Percentiles rank a stretch among this genome's conserved stretches.
These are phyloP conservation scores for Fraxinus sp. DNA, from an alignment of 305 asterid genomes.

Conservation along the genomic window DNA sequence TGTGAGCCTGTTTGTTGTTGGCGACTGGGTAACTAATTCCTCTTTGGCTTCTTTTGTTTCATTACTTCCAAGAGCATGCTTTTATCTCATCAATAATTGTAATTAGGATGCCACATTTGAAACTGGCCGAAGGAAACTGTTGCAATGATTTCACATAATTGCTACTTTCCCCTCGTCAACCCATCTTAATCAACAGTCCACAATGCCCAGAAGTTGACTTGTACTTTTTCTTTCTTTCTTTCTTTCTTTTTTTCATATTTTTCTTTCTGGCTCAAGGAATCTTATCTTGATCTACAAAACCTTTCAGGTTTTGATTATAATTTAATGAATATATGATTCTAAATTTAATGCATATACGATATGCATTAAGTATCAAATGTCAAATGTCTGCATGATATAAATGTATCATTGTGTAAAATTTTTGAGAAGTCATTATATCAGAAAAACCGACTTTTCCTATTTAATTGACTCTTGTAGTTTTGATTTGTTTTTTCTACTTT, in stretches of 20 bases:
- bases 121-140: not conserved
- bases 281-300: not conserved
- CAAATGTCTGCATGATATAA: not conserved
- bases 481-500: not conserved
- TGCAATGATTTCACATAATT: not conserved
- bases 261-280: not conserved
- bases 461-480: not conserved
- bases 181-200: not conserved
- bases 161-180: not conserved
- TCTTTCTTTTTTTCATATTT: not conserved
- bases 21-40: slow-evolving; percentile 67
- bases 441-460: not conserved
- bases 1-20: slow-evolving; percentile 72
- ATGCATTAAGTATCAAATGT: not conserved
- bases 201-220: not conserved
- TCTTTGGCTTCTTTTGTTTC: slow-evolving; percentile 13
- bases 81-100: not conserved
- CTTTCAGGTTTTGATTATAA: not conserved
- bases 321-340: not conserved
- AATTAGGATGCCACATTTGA: not conserved
- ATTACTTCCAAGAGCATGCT: not conserved
- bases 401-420: not conserved
- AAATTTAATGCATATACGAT: not conserved
- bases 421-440: not conserved
- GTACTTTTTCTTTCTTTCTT: not conserved